phyloP scores from a whole-genome alignment of 768 basidiomycete species.

The Boletus bicolor region DNA sequence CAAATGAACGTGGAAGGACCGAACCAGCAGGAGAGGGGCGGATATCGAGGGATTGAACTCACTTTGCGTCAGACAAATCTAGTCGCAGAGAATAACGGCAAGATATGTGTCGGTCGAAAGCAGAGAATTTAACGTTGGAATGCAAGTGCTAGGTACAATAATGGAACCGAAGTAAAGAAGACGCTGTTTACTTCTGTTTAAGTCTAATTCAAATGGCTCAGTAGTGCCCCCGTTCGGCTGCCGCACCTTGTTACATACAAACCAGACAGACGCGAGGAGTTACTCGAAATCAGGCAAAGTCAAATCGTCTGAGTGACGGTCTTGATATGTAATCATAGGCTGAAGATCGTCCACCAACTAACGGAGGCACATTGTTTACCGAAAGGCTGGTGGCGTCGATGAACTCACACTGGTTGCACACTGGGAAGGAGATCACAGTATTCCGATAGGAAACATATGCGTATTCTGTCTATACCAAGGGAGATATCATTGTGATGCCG shows the following conservation, averaged over 20 bases:
- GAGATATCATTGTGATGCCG: conserved; percentile 29
- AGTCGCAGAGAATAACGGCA: not conserved
- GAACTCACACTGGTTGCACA: not conserved
- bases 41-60: not conserved
- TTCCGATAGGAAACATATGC: conserved; percentile 16
- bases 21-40: not conserved
- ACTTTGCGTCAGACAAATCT: not conserved
- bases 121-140: not conserved
- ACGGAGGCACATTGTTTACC: not conserved
- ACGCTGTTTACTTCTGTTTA: conserved; percentile 26
- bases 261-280: not conserved
- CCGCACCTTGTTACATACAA: not conserved
- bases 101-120: not conserved
- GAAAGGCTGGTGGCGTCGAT: too few species aligned
- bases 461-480: conserved; percentile 24
- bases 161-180: conserved; percentile 3
- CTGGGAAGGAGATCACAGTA: not conserved
- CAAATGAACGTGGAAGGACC: conserved; percentile 3
- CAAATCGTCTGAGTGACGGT: not conserved
- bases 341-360: too few species aligned
- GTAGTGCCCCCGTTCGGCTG: conserved; percentile 14
- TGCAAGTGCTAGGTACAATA: not conserved
- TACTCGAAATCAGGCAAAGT: not conserved
- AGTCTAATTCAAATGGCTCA: conserved; percentile 13
- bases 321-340: not conserved